Conservation (phyloP, 2,329 filamentous ascomycete genomes). For the Microcyclospora tardicrescens region DNA sequence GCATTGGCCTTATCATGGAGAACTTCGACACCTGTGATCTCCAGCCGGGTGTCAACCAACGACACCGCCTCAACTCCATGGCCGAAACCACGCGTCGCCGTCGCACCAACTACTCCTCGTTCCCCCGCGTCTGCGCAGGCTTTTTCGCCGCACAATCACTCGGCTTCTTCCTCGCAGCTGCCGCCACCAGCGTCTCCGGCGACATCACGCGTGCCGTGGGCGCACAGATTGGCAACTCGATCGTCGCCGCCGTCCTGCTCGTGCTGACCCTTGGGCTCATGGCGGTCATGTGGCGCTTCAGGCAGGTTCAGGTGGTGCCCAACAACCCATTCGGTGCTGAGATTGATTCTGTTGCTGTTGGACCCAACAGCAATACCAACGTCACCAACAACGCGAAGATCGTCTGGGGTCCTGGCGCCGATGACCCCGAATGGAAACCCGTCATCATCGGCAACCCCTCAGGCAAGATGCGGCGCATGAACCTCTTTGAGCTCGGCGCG, state of each 20-base stretch:
- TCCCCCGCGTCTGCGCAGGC: conserved; percentile 58
- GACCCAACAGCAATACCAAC: conserved; percentile 9
- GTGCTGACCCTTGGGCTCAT: conserved; percentile 51
- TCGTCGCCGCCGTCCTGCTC: conserved; percentile 55
- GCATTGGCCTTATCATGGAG: conserved; percentile 67
- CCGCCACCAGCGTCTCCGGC: conserved; percentile 56
- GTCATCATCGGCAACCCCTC: conserved; percentile 60
- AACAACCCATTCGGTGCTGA: conserved; percentile 34
- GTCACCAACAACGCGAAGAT: conserved; percentile 23
- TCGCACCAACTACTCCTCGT: conserved; percentile 61
- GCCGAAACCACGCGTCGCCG: conserved; percentile 31
- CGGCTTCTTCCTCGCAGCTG: conserved; percentile 56
- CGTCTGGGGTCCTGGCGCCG: conserved; percentile 31
- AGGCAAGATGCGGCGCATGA: conserved; percentile 56
- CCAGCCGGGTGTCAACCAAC: conserved; percentile 53
- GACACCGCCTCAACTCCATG: conserved; percentile 34
- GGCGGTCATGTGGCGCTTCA: conserved; percentile 50
- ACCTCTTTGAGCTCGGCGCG: conserved; percentile 54
- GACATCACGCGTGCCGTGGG: conserved; percentile 51
- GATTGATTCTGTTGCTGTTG: background rate
- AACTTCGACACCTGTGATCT: conserved; percentile 71
- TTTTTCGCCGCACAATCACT: conserved; percentile 58
- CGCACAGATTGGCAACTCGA: conserved; percentile 53
- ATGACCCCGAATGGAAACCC: conserved; percentile 52
- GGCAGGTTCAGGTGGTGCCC: conserved; percentile 55